phyloP scores from a whole-genome alignment of 78 protist genomes.

The Mastigamoeba balamuthi region DNA sequence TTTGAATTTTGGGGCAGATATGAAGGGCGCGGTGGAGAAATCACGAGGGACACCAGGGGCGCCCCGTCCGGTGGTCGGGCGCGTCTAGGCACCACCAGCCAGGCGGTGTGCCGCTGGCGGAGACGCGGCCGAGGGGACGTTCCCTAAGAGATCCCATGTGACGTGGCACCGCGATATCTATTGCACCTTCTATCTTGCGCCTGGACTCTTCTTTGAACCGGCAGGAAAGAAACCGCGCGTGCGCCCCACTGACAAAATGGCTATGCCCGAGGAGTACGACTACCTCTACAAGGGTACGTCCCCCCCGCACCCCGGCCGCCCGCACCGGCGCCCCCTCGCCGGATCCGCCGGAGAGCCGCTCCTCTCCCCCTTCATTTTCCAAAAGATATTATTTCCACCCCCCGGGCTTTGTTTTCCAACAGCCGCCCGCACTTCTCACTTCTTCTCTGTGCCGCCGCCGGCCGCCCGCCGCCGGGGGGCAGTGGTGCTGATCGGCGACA shows the following conservation, averaged over 20 bases:
- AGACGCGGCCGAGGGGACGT: no score
- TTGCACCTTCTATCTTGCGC: no score
- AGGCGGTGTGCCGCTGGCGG: no score
- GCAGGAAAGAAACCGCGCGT: conserved; percentile 44
- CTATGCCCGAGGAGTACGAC: conserved; percentile 54
- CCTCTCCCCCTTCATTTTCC: neutral
- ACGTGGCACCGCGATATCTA: no score
- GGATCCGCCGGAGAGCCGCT: neutral
- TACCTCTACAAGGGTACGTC: conserved; percentile 49
- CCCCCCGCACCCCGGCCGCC: neutral
- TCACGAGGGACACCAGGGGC: no score
- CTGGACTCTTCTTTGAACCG: conserved; percentile 37
- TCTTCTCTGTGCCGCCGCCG: no score
- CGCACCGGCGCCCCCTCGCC: neutral
- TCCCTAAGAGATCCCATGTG: no score
- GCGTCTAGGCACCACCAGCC: no score
- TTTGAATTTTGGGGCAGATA: no score
- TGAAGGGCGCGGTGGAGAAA: no score
- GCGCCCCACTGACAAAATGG: conserved; percentile 26
- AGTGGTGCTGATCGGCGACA: conserved; percentile 97
- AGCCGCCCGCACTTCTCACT: no score
- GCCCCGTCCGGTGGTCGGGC: no score
- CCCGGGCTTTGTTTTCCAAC: neutral
- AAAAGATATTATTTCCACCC: neutral
- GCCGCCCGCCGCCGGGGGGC: neutral